Evolutionary conservation across 805 yeast genomes (phyloP).

Genomic region (Trichomonascus vanleenenianus): DNA sequence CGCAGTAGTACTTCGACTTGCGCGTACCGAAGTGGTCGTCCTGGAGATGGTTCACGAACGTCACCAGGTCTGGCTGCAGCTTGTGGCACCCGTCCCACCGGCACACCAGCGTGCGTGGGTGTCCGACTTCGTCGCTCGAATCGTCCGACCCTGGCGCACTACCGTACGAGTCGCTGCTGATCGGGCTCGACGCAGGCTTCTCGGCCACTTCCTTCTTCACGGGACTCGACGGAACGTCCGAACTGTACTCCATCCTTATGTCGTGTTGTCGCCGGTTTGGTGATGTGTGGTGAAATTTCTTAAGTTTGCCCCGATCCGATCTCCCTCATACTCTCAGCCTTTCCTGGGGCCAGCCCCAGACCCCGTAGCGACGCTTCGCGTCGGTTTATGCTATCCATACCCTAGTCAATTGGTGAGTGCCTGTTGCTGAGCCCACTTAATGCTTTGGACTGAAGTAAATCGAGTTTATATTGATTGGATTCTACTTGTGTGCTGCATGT

Average conservation of each 20-base stretch:
- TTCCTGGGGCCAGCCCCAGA: too few species aligned
- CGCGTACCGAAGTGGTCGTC: slow-evolving; percentile 33
- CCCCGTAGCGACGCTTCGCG: too few species aligned
- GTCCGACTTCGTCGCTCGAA: slow-evolving; percentile 18
- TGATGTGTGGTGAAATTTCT: neutral
- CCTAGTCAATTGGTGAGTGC: too few species aligned
- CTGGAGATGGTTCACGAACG: slow-evolving; percentile 35
- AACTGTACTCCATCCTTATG: slow-evolving; percentile 4
- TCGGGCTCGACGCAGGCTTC: slow-evolving; percentile 1
- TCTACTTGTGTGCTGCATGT: too few species aligned
- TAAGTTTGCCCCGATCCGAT: too few species aligned
- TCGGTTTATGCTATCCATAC: too few species aligned
- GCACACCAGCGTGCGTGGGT: slow-evolving; percentile 25
- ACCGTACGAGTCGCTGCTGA: slow-evolving; percentile 13
- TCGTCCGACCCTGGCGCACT: slow-evolving; percentile 14
- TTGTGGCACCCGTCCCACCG: slow-evolving; percentile 33
- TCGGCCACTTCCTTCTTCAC: neutral
- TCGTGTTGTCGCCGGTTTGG: neutral
- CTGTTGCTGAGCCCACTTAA: too few species aligned
- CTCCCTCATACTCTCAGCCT: too few species aligned
- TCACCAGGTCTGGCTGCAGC: slow-evolving; percentile 29
- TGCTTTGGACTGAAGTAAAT: too few species aligned
- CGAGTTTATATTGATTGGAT: too few species aligned
- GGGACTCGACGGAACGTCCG: slow-evolving; percentile 1
- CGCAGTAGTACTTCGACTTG: slow-evolving; percentile 41